Conservation (phyloP, 176 grass and related monocot species). For the Puya raimondii region DNA sequence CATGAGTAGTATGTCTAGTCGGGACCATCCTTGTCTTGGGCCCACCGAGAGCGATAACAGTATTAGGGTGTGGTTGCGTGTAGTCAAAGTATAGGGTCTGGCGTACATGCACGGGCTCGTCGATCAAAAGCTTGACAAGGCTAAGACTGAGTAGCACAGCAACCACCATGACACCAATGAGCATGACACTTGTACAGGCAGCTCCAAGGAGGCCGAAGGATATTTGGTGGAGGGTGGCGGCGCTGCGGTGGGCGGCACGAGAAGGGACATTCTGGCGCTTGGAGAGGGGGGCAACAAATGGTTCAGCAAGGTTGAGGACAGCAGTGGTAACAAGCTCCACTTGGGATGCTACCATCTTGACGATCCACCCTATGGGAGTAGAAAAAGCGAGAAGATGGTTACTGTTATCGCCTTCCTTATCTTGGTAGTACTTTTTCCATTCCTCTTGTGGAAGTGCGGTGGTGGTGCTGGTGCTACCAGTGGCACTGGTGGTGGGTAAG, state of each 20-base stretch:
- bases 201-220: slow-evolving; percentile 24
- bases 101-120: slow-evolving; percentile 25
- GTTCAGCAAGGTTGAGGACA: slow-evolving; percentile 20
- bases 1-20: slow-evolving; percentile 11
- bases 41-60: slow-evolving; percentile 8
- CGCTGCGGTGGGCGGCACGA: neutral
- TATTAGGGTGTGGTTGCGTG: slow-evolving; percentile 23
- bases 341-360: slow-evolving; percentile 1
- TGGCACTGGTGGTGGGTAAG: too few relatives aligned
- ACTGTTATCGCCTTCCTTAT: neutral
- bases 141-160: slow-evolving; percentile 26
- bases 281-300: slow-evolving; percentile 20
- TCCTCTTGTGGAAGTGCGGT: neutral
- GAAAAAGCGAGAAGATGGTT: slow-evolving; percentile 16
- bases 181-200: slow-evolving; percentile 13
- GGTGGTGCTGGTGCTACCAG: neutral
- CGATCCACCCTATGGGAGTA: slow-evolving; percentile 28
- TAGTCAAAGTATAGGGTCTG: slow-evolving; percentile 34
- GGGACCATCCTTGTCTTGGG: slow-evolving; percentile 10
- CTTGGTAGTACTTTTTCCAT: neutral
- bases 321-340: slow-evolving; percentile 23
- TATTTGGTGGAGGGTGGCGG: slow-evolving; percentile 23
- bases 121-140: slow-evolving; percentile 28
- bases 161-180: slow-evolving; percentile 12
- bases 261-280: slow-evolving; percentile 23